Evolutionary conservation across 228 moss, liverwort and hornwort genomes (phyloP), one percentile per base, ranked within the genome.

Genomic region (Sphagnum magellanicum): DNA sequence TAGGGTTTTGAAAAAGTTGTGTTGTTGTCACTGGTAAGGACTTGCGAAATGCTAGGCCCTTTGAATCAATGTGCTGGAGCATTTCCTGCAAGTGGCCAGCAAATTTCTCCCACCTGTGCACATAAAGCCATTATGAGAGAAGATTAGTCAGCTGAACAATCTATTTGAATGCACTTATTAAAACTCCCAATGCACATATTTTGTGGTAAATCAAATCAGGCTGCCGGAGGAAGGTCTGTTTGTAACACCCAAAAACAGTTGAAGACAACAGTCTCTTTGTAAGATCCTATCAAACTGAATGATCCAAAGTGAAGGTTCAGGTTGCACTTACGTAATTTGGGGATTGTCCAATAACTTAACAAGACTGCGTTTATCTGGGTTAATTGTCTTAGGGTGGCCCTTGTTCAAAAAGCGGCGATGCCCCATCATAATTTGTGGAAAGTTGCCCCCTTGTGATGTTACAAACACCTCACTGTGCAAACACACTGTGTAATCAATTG

Each of bases 391-490:
- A 5, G 98, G 76, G 72, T 98, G 93, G 53, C 98, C 98, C 70
- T 87, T 92, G 69, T 98, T 90, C 4, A 98, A 74, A 60, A 84
- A 94, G 63, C 98, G 91, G 64, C 98, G 87, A 70, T 98, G 98
- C 9, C 98, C 98, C 71, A 89, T 93, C 68, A 98, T 73, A 76
- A 98, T 84, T 78, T 98, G 98, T 8, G 98, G 98, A 53, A 98
- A 98, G 68, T 98, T 98, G 16, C 98, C 98, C 59, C 98, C 98
- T 64, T 98, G 94, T 6, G 98, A 92, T 73, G 88, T 98, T 8
- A 94, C 90, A 74, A 98, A 98, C 8, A 98, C 98, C 65, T 98
- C 98, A 67, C 94, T 98, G 73, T 90, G 84, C 2, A 98, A 84
- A 74, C 98, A 94, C 14, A 98, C 94, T 6, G 90, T 86, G 64